phyloP scores from a whole-genome alignment of 345 rosid species.

The Euphorbia peplus region DNA sequence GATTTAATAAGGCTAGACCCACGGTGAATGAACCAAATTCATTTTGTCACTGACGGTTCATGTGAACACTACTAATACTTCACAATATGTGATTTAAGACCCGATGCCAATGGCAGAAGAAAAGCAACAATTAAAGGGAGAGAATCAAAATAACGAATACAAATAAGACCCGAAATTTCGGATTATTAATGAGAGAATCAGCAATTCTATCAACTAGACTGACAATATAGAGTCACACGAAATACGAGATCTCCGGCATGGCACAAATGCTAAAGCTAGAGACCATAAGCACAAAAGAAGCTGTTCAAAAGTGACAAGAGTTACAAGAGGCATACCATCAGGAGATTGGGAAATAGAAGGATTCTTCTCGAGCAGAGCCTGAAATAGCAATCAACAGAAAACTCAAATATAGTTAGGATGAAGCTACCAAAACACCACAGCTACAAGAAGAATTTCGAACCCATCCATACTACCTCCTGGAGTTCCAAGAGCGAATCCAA shows the following conservation, averaged over 20 bases:
- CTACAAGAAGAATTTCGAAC: not conserved
- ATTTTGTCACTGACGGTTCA: too few relatives aligned
- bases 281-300: not conserved
- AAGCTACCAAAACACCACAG: not conserved
- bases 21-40: too few relatives aligned
- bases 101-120: not conserved
- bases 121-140: not conserved
- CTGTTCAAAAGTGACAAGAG: not conserved
- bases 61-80: too few relatives aligned
- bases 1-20: too few relatives aligned
- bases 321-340: conserved; percentile 52
- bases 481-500: conserved; percentile 69
- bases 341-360: conserved; percentile 54
- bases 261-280: not conserved
- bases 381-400: conserved; percentile 12
- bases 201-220: not conserved
- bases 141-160: not conserved
- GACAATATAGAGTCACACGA: not conserved
- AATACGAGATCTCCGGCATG: not conserved
- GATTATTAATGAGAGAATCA: not conserved
- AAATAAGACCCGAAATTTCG: not conserved
- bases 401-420: conserved; percentile 2
- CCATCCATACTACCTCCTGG: conserved; percentile 54
- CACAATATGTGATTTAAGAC: not conserved
- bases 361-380: conserved; percentile 86